Base-by-base conservation (phyloP, 805 yeast species). In the Teunomyces lycoperdinae region DNA sequence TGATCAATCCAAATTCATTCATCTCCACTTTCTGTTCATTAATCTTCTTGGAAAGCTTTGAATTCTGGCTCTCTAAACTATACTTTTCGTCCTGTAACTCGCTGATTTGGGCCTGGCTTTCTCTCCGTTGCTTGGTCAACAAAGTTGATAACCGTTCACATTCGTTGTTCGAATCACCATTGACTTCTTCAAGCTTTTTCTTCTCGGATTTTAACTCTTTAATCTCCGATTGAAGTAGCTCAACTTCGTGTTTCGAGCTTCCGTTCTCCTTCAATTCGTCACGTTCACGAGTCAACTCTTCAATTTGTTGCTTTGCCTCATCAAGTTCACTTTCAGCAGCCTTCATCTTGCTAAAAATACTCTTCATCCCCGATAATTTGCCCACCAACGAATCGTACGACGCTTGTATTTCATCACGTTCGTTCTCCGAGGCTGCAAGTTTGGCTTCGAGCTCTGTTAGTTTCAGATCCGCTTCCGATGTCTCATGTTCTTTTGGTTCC, bases 261-360 rank as follows among this genome's bases (percentile, higher is more conserved):
- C 20, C 26, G 8, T 24, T n/a, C 13, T 40, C 26, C 34, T 30
- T 28, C 43, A 29, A 29, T 14, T 29, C 34, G n/a, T 40, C 34
- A 14, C 43, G 34, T 27, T 28, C 43, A 13, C 29, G 27, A 10
- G 48, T 43, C 50, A 64, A 47, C 27, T 42, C 36, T 9, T 64
- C 75, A 16, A 67, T 56, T 11, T 42, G 71, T 13, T 74, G 78
- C 53, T 79, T 79, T 1, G 79, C 73, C 4, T 67, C 70, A 36
- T 79, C 88, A 14, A 87, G 68, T 54, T 85, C 87, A 2, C 63
- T 67, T 58, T 86, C 85, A 0, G 89, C 71, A 48, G 80, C 85
- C 58, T 86, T 84, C 88, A 86, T 85, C 53, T 87, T 86, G 45
- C 64, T 67, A 63, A 87, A 87, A 2, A 87, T 77, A 0, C 84